These are phyloP conservation scores for Aspergillus piperis DNA, from an alignment of 2,329 filamentous ascomycete species.

Conservation along the genomic window DNA sequence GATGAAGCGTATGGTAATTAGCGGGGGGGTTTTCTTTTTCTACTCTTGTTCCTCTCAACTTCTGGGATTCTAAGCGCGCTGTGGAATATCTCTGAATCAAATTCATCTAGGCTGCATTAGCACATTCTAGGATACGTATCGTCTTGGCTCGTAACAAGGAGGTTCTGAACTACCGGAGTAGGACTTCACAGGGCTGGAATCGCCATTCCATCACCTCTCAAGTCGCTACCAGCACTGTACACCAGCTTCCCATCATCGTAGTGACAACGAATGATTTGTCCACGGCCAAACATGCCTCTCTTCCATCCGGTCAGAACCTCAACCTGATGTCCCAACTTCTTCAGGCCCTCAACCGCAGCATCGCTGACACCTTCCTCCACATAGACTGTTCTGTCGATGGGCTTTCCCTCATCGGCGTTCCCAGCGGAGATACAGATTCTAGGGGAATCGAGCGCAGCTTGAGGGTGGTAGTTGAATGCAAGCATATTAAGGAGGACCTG, in stretches of 20 bases:
- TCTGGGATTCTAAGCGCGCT: background rate
- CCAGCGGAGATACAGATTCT: conserved; percentile 83
- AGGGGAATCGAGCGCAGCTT: conserved; percentile 86
- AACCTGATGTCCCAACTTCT: conserved; percentile 71
- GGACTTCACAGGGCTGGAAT: conserved; percentile 44
- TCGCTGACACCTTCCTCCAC: conserved; percentile 79
- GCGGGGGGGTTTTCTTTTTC: too few relatives aligned
- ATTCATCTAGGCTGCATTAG: background rate
- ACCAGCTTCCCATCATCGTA: conserved; percentile 73
- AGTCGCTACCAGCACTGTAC: conserved; percentile 88
- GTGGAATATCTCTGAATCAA: background rate
- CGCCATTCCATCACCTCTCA: conserved; percentile 78
- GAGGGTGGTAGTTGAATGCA: conserved; percentile 76
- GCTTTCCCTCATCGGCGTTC: conserved; percentile 62
- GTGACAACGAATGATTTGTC: conserved; percentile 80
- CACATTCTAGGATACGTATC: background rate
- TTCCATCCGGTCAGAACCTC: conserved; percentile 65
- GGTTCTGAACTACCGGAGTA: background rate
- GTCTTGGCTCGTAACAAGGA: background rate
- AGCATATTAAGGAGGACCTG: conserved; percentile 91
- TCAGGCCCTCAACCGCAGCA: conserved; percentile 67
- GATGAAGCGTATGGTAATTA: background rate
- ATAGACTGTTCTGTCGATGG: conserved; percentile 66
- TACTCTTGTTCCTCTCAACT: too few relatives aligned
- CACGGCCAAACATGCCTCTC: conserved; percentile 75